Evolutionary conservation across 805 yeast species (phyloP).

Genomic region (Suhomyces pyralidae): DNA sequence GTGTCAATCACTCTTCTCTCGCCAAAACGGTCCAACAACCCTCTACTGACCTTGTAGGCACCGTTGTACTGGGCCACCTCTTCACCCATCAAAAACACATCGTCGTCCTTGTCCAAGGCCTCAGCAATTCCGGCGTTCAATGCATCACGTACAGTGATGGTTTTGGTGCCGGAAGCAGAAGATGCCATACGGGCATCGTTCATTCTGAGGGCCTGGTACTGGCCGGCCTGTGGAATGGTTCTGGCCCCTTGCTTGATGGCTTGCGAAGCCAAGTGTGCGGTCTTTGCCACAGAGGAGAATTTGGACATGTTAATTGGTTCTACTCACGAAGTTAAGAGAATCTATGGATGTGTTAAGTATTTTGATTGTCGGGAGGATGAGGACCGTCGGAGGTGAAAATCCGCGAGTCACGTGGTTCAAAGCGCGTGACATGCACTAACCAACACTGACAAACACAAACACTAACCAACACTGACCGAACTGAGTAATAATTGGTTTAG

Average conservation of each 20-base stretch:
- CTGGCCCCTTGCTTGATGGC: slow-evolving; percentile 26
- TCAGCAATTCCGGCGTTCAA: slow-evolving; percentile 92
- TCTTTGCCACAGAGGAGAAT: slow-evolving; percentile 39
- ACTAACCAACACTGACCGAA: too few species aligned
- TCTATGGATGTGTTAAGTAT: too few species aligned
- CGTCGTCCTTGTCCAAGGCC: slow-evolving; percentile 93
- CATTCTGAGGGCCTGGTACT: slow-evolving; percentile 36
- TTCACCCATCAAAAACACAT: slow-evolving; percentile 95
- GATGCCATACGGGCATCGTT: slow-evolving; percentile 37
- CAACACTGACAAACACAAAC: too few species aligned
- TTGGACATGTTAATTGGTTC: slow-evolving; percentile 10
- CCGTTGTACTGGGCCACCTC: slow-evolving; percentile 99
- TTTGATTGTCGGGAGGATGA: slow-evolving; percentile 26
- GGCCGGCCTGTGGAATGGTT: slow-evolving; percentile 27
- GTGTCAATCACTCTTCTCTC: slow-evolving; percentile 92
- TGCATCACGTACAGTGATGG: slow-evolving; percentile 95
- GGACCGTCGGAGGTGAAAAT: slow-evolving; percentile 20
- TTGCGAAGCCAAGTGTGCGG: slow-evolving; percentile 40
- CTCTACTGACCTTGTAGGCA: slow-evolving; percentile 96
- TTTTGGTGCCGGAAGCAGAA: slow-evolving; percentile 48
- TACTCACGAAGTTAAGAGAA: too few species aligned
- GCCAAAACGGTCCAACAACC: slow-evolving; percentile 91
- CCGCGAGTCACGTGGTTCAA: too few species aligned
- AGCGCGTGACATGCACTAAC: too few species aligned
- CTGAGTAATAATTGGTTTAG: too few species aligned